Conservation (phyloP, 176 grass and related monocot species). For the Eragrostis curvula region DNA sequence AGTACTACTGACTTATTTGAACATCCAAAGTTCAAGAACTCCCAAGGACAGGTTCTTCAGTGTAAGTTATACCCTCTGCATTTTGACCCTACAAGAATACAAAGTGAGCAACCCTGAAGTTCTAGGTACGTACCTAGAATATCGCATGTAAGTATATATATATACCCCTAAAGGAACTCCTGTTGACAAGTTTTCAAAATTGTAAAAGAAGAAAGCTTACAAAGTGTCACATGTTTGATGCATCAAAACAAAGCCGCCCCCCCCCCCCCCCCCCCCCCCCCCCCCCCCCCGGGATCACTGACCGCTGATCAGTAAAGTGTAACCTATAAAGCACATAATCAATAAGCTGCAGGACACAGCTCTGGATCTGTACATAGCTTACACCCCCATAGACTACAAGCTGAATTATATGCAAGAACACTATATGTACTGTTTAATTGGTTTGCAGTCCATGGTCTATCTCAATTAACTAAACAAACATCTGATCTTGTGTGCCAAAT, state of each 20-base stretch:
- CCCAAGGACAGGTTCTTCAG: too few species aligned
- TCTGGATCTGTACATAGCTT: background rate
- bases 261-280: too few species aligned
- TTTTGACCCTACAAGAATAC: too few species aligned
- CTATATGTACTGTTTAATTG: background rate
- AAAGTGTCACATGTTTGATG: background rate
- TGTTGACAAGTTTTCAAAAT: constrained; percentile 1
- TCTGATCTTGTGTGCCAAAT: background rate
- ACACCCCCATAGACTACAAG: background rate
- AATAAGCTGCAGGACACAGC: background rate
- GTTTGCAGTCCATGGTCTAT: background rate
- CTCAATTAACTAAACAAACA: background rate
- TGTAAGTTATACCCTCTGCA: too few species aligned
- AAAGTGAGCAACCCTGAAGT: background rate
- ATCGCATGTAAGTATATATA: constrained; percentile 1
- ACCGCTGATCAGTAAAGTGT: background rate
- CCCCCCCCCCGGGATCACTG: background rate
- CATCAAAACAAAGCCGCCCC: background rate
- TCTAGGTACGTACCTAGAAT: background rate
- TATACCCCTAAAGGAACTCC: background rate
- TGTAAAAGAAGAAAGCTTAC: background rate
- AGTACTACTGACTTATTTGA: background rate
- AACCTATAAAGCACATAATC: background rate
- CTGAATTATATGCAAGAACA: background rate
- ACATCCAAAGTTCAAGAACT: constrained; percentile 1